Evolutionary conservation across 768 basidiomycete species (phyloP).

Genomic region (Pulveroboletus sp.): DNA sequence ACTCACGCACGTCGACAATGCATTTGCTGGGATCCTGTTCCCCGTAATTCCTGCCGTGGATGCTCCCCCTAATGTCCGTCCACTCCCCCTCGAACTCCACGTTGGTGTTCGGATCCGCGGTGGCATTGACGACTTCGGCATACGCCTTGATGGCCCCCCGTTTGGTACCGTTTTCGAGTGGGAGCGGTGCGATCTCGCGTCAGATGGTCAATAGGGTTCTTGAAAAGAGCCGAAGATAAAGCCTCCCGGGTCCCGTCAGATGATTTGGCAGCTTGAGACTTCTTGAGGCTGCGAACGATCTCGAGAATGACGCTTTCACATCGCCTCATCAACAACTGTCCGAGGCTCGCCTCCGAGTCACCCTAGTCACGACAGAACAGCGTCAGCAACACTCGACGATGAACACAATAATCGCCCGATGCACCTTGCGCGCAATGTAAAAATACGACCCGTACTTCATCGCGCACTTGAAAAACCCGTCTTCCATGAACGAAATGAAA

Average conservation of each 20-base stretch:
- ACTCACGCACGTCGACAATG: slow-evolving; percentile 93
- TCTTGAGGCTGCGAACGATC: slow-evolving; percentile 78
- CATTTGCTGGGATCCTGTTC: slow-evolving; percentile 86
- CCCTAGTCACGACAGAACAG: slow-evolving; percentile 45
- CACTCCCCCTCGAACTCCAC: slow-evolving; percentile 71
- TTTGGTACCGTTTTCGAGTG: slow-evolving; percentile 85
- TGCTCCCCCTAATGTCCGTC: slow-evolving; percentile 42
- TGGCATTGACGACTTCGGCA: slow-evolving; percentile 87
- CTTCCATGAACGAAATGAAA: slow-evolving; percentile 98
- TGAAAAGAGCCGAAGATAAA: slow-evolving; percentile 87
- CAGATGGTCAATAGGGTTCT: slow-evolving; percentile 83
- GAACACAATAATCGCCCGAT: slow-evolving; percentile 15
- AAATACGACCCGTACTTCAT: slow-evolving; percentile 94
- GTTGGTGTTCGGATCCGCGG: slow-evolving; percentile 61
- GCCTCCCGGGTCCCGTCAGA: slow-evolving; percentile 86
- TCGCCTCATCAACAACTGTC: slow-evolving; percentile 93
- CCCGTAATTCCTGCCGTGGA: slow-evolving; percentile 37
- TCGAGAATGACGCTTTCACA: slow-evolving; percentile 85
- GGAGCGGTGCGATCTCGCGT: slow-evolving; percentile 85
- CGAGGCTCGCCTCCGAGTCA: slow-evolving; percentile 84
- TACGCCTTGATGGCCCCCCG: slow-evolving; percentile 95
- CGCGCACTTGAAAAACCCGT: slow-evolving; percentile 93
- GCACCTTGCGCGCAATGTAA: slow-evolving; percentile 84
- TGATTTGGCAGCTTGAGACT: slow-evolving; percentile 93
- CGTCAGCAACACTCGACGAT: slow-evolving; percentile 7